Evolutionary conservation across 1,284 basidiomycete species (phyloP).

Genomic region (Tilletia setariae): DNA sequence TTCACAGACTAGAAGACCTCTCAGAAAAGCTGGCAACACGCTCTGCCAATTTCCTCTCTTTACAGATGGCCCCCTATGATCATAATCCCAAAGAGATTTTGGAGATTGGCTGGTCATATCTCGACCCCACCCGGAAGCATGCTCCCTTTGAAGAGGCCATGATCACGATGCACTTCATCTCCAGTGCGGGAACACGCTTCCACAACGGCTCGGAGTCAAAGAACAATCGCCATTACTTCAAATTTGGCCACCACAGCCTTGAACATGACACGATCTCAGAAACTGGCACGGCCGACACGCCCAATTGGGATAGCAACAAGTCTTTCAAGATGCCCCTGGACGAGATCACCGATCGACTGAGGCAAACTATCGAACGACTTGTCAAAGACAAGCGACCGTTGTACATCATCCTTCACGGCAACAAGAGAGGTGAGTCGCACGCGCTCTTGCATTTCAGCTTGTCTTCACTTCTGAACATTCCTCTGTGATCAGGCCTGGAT

Average conservation of each 20-base stretch:
- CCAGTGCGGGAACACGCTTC: background rate
- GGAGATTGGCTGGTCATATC: conserved; percentile 13
- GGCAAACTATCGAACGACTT: background rate
- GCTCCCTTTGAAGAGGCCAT: background rate
- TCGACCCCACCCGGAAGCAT: background rate
- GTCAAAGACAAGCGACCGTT: background rate
- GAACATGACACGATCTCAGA: background rate
- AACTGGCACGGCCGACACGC: background rate
- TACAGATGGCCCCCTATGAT: conserved; percentile 1
- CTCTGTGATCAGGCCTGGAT: background rate
- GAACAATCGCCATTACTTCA: background rate
- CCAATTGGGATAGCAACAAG: background rate
- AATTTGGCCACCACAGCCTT: background rate
- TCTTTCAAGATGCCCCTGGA: background rate
- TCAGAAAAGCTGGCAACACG: background rate
- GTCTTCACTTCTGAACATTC: background rate
- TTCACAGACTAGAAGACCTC: too few species aligned
- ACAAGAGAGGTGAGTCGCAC: conserved; percentile 1
- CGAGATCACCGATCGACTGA: background rate
- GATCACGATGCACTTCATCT: conserved; percentile 1
- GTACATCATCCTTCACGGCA: background rate
- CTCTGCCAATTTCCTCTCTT: background rate
- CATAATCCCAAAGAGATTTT: background rate
- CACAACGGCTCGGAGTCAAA: background rate
- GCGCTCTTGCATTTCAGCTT: too few species aligned